Evolutionary conservation across 2,329 filamentous ascomycete genomes (phyloP), one percentile per base, ranked within the genome.

Genomic region (Eutypa lata): DNA sequence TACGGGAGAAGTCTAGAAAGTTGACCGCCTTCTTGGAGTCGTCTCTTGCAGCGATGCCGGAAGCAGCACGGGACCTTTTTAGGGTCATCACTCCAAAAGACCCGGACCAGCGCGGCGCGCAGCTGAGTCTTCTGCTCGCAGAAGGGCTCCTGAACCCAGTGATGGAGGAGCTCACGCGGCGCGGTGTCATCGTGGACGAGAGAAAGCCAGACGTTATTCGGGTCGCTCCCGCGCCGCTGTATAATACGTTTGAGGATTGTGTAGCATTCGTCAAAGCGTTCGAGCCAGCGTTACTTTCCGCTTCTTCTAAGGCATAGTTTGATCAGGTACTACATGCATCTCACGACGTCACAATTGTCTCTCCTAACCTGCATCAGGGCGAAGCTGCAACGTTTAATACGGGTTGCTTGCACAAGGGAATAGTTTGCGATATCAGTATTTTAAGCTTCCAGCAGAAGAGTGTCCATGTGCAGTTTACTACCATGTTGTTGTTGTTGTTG

Each of bases 151-250:
- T 92, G 47, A 82, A 87, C 48, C 63, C 67, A 2, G 82, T 90
- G 4, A 81, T 89, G 71, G 71, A 79, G 52, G 73, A 76, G 47
- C 69, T 92, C 13, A 82, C 88, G 60, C 72, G 77, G 33, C 72
- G 77, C 8, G 83, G 82, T 3, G 80, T 91, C 1, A 80, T 92
- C 2, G 79, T 91, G 35, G 89, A 93, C 65, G 88, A 91, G 73
- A 74, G 89, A 54, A 83, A 83, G 64, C 89, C 89, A 4, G 83
- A 91, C 68, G 89, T 92, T 13, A 79, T 93, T 40, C 75, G 89
- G 16, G 84, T 91, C 4, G 88, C 89, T 13, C 89, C 89, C 1
- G 83, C 86, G 21, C 88, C 89, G 18, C 65, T 92, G 53, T 93
- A 91, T 70, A 92, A 91, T 65, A 82, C 77, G 0, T 91, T 85